Percentiles rank a stretch among this genome's conserved stretches.
phyloP scores from a whole-genome alignment of 179 eudicot species.

The Silene noctiflora region DNA sequence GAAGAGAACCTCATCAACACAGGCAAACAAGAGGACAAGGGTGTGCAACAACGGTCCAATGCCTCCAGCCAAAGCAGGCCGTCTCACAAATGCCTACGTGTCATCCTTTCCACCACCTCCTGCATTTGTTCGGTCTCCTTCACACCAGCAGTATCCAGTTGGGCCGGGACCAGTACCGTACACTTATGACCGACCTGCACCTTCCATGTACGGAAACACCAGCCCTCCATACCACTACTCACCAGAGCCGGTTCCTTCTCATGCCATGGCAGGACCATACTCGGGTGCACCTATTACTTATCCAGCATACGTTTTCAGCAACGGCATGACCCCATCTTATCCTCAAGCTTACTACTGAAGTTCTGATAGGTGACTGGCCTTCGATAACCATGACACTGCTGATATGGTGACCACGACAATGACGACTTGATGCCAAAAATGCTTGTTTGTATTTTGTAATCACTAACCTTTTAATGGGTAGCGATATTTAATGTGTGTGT shows the following conservation, averaged over 20 bases:
- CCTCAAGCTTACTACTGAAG: constrained; percentile 84
- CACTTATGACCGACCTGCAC: constrained; percentile 38
- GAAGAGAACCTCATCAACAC: constrained; percentile 60
- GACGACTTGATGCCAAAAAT: constrained; percentile 35
- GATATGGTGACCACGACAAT: constrained; percentile 44
- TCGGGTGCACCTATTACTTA: constrained; percentile 64
- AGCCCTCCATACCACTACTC: constrained; percentile 82
- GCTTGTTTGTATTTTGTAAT: constrained; percentile 78
- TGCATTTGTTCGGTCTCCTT: constrained; percentile 62
- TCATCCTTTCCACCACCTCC: constrained; percentile 87
- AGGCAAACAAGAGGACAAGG: constrained; percentile 86
- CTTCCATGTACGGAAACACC: constrained; percentile 51
- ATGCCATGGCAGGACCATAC: constrained; percentile 54
- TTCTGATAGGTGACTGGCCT: constrained; percentile 65
- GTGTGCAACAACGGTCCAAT: constrained; percentile 82
- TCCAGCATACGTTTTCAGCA: constrained; percentile 63
- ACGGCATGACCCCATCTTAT: constrained; percentile 64
- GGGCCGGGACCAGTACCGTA: constrained; percentile 53
- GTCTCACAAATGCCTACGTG: constrained; percentile 84
- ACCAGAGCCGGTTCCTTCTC: constrained; percentile 64
- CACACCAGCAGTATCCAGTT: constrained; percentile 69
- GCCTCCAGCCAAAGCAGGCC: constrained; percentile 99
- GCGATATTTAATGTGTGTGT: constrained; percentile 64
- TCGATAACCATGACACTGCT: constrained; percentile 50
- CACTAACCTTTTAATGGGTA: constrained; percentile 88